Evolutionary conservation across 306 rosid species (phyloP), one percentile per base, ranked within the genome.

Genomic region (Pyrus betulifolia): DNA sequence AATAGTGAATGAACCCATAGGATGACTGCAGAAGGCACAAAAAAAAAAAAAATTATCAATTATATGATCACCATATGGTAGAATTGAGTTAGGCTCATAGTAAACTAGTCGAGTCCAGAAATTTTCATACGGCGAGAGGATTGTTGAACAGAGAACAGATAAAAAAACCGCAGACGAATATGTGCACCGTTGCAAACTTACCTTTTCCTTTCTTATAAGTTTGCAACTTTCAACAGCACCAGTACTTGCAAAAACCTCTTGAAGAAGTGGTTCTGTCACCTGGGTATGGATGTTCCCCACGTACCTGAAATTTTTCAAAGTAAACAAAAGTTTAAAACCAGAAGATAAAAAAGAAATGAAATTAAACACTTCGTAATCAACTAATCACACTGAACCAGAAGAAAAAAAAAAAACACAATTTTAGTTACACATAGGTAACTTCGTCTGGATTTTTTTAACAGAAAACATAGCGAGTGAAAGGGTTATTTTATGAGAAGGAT

Each of bases 191-290:
- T 49, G 45, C 55, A 72, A 66, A 14, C 82, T 74, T 71, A 90
- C 99, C 92, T 95, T 95, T 82, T 95, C 99, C 84, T 95, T 95
- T 78, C 97, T 90, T 70, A 95, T 88, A 77, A 95, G 97, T 76
- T 95, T 95, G 82, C 97, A 92, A 78, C 92, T 90, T 87, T 95
- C 99, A 59, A 95, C 94, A 19, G 89, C 93, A 61, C 99, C 99
- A 52, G 96, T 88, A 82, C 93, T 89, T 5, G 91, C 89, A 71
- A 95, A 95, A 79, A 95, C 97, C 87, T 95, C 99, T 92, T 95
- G 99, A 83, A 95, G 88, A 79, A 95, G 99, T 8, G 96, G 97
- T 72, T 95, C 99, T 11, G 99, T 92, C 62, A 95, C 99, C 80
- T 92, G 99, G 11, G 93, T 80, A 76, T 95, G 99, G 85, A 95